Evolutionary conservation across 371 early-diverging fungal genomes (phyloP), one percentile per base, ranked within the genome.

Genomic region (Apophysomyces sp.): DNA sequence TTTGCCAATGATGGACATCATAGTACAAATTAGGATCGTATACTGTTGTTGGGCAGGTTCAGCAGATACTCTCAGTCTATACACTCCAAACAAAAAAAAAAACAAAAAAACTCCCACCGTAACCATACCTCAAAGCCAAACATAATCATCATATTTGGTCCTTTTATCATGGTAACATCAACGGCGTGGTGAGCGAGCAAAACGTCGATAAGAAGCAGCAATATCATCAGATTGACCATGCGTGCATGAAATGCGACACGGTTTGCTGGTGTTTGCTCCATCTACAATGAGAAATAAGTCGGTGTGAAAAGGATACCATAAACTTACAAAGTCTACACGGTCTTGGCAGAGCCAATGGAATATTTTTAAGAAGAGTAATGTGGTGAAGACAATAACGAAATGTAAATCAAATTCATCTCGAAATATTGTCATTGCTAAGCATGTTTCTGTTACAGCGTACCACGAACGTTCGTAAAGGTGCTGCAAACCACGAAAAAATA

Each of bases 271-370:
- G 91, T 76, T 75, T 95, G 94, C 60, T 93, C 94, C 94, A 95
- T 94, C 92, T 94, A 64, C 18, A 54, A 3, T 28, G 1, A 30
- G 52, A 28, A 4, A 55, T 26, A 55, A 29, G 49, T 31, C 21
- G 53, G 24, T 6, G 39, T 34, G n/a, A 24, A 15, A 27, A 28
- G 44, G 11, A 13, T 24, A 30, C 3, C n/a, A 15, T 24, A 31
- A 13, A 77, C 92, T 69, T 83, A 95, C 95, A 68, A 92, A 96
- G 58, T 93, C 94, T 31, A 97, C 92, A 2, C 97, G 86, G 74
- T 96, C 97, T 69, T 90, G 89, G 52, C 89, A 82, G 52, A 98
- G 75, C 98, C 98, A 98, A 71, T 98, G 98, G 71, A 97, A 96
- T 56, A 93, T 89, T 71, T 97, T 97, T 44, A 94, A 73, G 65